Evolutionary conservation across 164 flowering plant genomes (phyloP).

Genomic region (Magnolia kwangsiensis): DNA sequence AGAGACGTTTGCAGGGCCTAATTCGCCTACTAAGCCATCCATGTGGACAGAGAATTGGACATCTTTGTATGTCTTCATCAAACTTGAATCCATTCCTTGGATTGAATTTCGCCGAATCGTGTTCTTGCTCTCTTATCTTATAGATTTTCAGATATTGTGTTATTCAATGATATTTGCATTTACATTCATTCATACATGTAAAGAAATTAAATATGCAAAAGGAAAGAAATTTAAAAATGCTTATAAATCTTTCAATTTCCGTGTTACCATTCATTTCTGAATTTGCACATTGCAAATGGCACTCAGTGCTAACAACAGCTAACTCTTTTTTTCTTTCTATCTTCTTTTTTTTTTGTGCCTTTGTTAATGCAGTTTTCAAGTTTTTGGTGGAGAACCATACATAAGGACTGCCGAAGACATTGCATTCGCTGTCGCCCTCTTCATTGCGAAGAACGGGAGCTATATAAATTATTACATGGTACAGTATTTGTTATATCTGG

Average conservation of each 20-base stretch:
- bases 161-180: not conserved
- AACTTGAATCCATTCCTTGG: not conserved
- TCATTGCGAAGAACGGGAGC: slow-evolving; percentile 68
- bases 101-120: not conserved
- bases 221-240: too few species aligned
- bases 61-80: slow-evolving; percentile 42
- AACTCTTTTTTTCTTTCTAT: not conserved
- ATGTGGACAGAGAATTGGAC: slow-evolving; percentile 99
- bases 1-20: slow-evolving; percentile 82
- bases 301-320: not conserved
- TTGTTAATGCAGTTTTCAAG: slow-evolving; percentile 43
- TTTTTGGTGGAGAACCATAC: slow-evolving; percentile 50
- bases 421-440: slow-evolving; percentile 73
- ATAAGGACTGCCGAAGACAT: slow-evolving; percentile 67
- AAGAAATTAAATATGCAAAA: too few species aligned
- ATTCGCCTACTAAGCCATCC: slow-evolving; percentile 77
- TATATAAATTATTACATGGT: slow-evolving; percentile 95
- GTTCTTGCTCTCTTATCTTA: not conserved
- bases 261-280: not conserved
- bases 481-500: slow-evolving; percentile 1
- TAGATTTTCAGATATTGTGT: not conserved
- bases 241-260: too few species aligned
- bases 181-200: too few species aligned
- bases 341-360: not conserved
- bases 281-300: not conserved